Conservation (phyloP, 2,329 filamentous ascomycete species). For the Aplosporella prunicola region DNA sequence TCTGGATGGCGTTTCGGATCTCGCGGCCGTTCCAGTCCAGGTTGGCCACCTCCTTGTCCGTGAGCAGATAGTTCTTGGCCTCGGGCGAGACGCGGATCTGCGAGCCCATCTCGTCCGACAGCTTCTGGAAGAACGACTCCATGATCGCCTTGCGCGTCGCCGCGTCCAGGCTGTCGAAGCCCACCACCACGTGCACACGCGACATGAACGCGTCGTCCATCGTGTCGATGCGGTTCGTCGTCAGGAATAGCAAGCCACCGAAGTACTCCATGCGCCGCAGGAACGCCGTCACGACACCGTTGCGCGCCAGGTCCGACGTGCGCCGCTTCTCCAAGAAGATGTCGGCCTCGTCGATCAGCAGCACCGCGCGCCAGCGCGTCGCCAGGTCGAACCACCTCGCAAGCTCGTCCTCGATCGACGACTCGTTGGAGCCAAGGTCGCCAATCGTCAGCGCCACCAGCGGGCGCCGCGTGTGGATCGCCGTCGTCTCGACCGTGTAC, state of each 20-base stretch:
- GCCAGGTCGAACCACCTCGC: conserved; percentile 12
- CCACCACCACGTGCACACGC: conserved; percentile 9
- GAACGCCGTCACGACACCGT: conserved; percentile 31
- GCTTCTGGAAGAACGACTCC: conserved; percentile 6
- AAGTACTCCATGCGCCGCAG: conserved; percentile 11
- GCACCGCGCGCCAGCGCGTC: conserved; percentile 7
- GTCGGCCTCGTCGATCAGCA: conserved; percentile 13
- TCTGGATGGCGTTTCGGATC: conserved; percentile 18
- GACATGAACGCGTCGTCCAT: conserved; percentile 17
- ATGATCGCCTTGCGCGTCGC: neutral
- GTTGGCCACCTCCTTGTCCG: neutral
- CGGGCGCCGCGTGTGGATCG: neutral
- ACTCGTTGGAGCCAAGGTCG: conserved; percentile 11
- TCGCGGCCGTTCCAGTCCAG: conserved; percentile 15
- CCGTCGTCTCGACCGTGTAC: conserved; percentile 7
- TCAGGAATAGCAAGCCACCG: conserved; percentile 25
- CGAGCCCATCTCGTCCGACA: conserved; percentile 1
- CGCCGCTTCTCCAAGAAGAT: conserved; percentile 43
- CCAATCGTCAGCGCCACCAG: conserved; percentile 7
- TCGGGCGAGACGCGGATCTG: conserved; percentile 2
- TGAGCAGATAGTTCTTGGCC: neutral
- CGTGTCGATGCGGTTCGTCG: conserved; percentile 24
- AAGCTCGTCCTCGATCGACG: conserved; percentile 12
- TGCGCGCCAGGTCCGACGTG: conserved; percentile 38
- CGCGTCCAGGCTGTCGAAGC: conserved; percentile 13